Evolutionary conservation across 805 yeast genomes (phyloP).

Genomic region (Wilhelminamyces savonicus): DNA sequence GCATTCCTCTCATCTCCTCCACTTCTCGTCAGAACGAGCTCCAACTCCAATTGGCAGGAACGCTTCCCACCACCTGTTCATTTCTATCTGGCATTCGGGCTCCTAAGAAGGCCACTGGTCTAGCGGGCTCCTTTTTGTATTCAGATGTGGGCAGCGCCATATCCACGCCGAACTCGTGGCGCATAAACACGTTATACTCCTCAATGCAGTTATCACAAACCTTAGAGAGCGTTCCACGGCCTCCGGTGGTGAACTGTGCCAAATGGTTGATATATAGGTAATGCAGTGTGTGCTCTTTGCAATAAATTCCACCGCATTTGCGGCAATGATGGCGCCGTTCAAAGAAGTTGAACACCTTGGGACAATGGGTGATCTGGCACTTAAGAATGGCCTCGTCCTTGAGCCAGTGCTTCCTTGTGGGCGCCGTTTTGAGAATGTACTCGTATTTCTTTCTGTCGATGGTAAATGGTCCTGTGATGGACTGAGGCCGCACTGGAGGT

Average conservation of each 20-base stretch:
- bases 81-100: constrained; percentile 29
- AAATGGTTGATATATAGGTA: constrained; percentile 47
- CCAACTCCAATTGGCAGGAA: constrained; percentile 81
- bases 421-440: constrained; percentile 29
- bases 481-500: constrained; percentile 5
- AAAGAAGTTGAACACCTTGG: constrained; percentile 63
- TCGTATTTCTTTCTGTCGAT: constrained; percentile 18
- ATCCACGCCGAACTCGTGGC: constrained; percentile 31
- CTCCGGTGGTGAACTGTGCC: constrained; percentile 63
- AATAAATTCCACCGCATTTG: constrained; percentile 76
- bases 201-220: constrained; percentile 65
- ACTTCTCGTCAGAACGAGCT: constrained; percentile 70
- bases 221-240: constrained; percentile 59
- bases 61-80: constrained; percentile 37
- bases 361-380: constrained; percentile 57
- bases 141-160: too few relatives aligned
- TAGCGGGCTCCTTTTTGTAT: constrained; percentile 5
- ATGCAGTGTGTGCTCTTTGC: constrained; percentile 61
- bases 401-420: constrained; percentile 65
- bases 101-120: too few relatives aligned
- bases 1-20: too few relatives aligned
- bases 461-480: constrained; percentile 19
- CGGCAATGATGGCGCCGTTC: constrained; percentile 82
- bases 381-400: constrained; percentile 58
- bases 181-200: constrained; percentile 51